phyloP scores from a whole-genome alignment of 495 filamentous ascomycete genomes.

The Xylaria palmicola region DNA sequence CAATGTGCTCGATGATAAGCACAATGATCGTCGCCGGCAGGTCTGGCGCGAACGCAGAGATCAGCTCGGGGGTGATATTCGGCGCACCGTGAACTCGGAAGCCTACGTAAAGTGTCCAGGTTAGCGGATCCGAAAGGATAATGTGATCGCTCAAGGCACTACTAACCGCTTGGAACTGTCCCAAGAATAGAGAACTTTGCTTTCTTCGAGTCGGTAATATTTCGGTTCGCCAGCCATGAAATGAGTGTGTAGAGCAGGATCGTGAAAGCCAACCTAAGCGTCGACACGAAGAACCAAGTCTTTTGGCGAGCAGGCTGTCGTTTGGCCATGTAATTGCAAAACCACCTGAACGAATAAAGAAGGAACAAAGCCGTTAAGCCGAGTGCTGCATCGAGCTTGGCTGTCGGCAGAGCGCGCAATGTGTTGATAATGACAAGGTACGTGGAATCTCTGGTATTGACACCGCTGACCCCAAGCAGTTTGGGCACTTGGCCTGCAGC shows the following conservation, averaged over 20 bases:
- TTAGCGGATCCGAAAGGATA: neutral
- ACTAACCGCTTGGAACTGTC: constrained; percentile 43
- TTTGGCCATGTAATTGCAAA: constrained; percentile 42
- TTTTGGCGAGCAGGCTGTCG: constrained; percentile 38
- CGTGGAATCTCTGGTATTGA: constrained; percentile 49
- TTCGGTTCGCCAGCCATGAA: constrained; percentile 38
- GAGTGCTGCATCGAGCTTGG: constrained; percentile 53
- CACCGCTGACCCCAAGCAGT: constrained; percentile 46
- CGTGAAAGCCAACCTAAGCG: constrained; percentile 45
- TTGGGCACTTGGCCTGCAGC: constrained; percentile 50
- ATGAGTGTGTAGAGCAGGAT: constrained; percentile 45
- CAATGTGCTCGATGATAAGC: constrained; percentile 54
- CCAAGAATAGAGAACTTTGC: constrained; percentile 44
- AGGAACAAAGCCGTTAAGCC: constrained; percentile 50
- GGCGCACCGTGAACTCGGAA: constrained; percentile 45
- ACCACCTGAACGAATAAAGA: constrained; percentile 50
- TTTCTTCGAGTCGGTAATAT: constrained; percentile 23
- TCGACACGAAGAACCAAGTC: constrained; percentile 45
- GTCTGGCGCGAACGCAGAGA: constrained; percentile 34
- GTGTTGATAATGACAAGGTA: constrained; percentile 56
- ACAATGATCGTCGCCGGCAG: constrained; percentile 46
- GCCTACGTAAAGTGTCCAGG: constrained; percentile 26
- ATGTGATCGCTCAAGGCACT: neutral
- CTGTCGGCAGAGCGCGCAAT: constrained; percentile 43
- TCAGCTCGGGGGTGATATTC: constrained; percentile 30